phyloP scores from a whole-genome alignment of 108 stramenopile species.

The Nannochloropsis salina region DNA sequence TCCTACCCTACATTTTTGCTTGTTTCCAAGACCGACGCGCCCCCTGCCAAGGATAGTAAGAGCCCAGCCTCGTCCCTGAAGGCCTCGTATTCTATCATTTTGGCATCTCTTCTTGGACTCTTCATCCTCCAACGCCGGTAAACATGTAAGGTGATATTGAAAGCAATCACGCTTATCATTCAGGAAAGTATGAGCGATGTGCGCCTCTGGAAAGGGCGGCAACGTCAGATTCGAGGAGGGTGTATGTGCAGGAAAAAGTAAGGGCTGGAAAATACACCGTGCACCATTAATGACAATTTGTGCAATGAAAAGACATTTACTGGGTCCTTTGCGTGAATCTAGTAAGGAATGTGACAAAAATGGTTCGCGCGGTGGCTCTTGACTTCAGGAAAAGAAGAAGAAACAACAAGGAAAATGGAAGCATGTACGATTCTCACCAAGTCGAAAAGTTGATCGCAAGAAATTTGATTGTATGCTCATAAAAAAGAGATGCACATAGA shows the following conservation, averaged over 20 bases:
- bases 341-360: not conserved
- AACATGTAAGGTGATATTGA: not conserved
- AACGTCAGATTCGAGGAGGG: not conserved
- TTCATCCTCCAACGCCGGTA: not conserved
- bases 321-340: not conserved
- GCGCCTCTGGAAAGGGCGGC: conserved; percentile 15
- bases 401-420: not conserved
- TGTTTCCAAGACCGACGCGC: not conserved
- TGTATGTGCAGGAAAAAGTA: too few relatives aligned
- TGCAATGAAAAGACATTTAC: not conserved
- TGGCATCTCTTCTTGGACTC: conserved; percentile 1
- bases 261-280: too few relatives aligned
- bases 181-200: not conserved
- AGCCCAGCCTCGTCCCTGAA: not conserved
- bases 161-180: not conserved
- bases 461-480: too few relatives aligned
- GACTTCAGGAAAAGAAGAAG: not conserved
- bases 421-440: not conserved
- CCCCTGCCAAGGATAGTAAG: not conserved
- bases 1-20: not conserved
- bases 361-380: not conserved
- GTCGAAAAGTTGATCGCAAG: too few relatives aligned
- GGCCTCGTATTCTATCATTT: not conserved
- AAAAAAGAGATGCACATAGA: too few relatives aligned
- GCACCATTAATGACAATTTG: not conserved